phyloP scores from a whole-genome alignment of 2,329 filamentous ascomycete species.

The Thermoascus crustaceus region DNA sequence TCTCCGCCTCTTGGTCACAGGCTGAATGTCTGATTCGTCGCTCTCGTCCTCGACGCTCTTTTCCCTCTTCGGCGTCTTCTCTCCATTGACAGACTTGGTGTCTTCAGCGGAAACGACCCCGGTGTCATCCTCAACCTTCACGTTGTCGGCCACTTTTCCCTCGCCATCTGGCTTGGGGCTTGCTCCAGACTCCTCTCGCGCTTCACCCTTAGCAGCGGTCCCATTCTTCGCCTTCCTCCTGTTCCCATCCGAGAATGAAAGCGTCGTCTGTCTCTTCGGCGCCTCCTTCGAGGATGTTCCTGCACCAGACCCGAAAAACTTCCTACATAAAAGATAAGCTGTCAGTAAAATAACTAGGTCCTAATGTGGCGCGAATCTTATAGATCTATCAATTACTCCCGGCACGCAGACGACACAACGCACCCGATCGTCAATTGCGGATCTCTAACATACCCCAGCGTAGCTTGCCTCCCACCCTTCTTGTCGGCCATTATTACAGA shows the following conservation, averaged over 20 bases:
- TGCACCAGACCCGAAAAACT: conserved; percentile 69
- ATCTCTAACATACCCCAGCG: conserved; percentile 76
- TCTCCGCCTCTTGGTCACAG: conserved; percentile 48
- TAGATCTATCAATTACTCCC: conserved; percentile 4
- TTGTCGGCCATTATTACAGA: conserved; percentile 20
- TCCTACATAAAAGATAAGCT: conserved; percentile 45
- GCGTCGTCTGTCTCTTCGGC: conserved; percentile 65
- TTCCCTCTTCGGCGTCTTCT: conserved; percentile 30
- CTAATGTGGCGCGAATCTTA: not conserved
- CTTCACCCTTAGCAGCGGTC: too few relatives aligned
- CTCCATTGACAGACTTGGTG: conserved; percentile 9
- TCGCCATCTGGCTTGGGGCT: conserved; percentile 3
- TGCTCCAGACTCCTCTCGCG: not conserved
- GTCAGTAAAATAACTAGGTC: conserved; percentile 4
- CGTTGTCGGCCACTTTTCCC: conserved; percentile 9
- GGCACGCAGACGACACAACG: conserved; percentile 20
- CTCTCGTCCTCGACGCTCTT: conserved; percentile 36
- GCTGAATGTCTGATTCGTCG: conserved; percentile 51
- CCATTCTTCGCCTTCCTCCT: conserved; percentile 32
- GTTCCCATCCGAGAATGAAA: conserved; percentile 58
- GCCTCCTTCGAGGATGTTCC: conserved; percentile 46
- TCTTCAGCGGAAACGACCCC: conserved; percentile 9
- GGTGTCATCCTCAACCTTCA: conserved; percentile 10
- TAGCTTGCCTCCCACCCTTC: conserved; percentile 59
- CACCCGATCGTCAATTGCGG: conserved; percentile 69